Conservation (phyloP, 2,329 filamentous ascomycete species). For the Myotisia sp. region DNA sequence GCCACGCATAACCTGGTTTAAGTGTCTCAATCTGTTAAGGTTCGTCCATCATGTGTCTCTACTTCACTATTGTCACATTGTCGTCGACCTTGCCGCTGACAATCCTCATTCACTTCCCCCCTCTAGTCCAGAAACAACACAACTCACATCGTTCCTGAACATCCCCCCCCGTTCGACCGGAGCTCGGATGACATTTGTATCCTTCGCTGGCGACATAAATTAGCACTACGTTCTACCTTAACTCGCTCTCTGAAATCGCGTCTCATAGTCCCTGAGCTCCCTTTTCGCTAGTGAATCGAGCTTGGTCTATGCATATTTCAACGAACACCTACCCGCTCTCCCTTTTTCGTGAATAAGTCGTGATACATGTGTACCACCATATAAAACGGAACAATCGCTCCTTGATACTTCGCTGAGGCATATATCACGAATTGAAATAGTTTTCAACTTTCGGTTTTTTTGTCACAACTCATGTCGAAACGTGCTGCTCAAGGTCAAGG, state of each 20-base stretch:
- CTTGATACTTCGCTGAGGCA: neutral
- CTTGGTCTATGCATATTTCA: too few species aligned
- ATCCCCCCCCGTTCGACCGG: neutral
- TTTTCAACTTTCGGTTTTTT: neutral
- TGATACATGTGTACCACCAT: neutral
- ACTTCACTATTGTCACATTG: neutral
- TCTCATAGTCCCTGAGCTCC: neutral
- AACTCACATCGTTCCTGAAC: neutral
- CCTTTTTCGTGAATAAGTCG: neutral
- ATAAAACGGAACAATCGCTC: neutral
- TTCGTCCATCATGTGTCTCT: neutral
- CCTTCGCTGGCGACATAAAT: too few species aligned
- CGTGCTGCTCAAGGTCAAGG: constrained; percentile 25
- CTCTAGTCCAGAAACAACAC: neutral
- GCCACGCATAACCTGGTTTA: neutral
- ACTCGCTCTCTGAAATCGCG: neutral
- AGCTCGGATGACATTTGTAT: too few species aligned
- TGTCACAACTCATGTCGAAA: constrained; percentile 24
- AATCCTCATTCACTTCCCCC: neutral
- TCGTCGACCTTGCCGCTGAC: neutral
- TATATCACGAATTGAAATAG: too few species aligned
- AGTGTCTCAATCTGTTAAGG: neutral
- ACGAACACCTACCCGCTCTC: neutral
- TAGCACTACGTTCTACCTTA: neutral
- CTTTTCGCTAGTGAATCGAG: neutral